Evolutionary conservation across 768 basidiomycete species (phyloP).

Genomic region (Astraeus odoratus): DNA sequence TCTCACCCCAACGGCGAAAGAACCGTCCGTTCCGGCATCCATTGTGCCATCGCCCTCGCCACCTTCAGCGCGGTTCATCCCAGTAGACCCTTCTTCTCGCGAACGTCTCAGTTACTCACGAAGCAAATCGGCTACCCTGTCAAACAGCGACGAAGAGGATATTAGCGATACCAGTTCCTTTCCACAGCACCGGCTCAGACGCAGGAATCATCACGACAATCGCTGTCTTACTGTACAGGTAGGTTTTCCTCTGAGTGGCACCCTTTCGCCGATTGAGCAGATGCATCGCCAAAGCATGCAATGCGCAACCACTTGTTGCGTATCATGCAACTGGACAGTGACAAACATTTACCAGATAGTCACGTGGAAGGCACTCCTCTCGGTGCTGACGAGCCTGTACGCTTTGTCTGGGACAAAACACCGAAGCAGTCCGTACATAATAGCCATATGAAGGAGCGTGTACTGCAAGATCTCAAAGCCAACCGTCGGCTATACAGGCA

Average conservation of each 20-base stretch:
- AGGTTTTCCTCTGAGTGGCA: slow-evolving; percentile 10
- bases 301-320: slow-evolving; percentile 61
- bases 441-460: slow-evolving; percentile 57
- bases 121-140: slow-evolving; percentile 26
- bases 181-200: slow-evolving; percentile 31
- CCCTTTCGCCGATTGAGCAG: not conserved
- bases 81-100: slow-evolving; percentile 6
- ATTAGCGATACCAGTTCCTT: slow-evolving; percentile 30
- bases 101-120: slow-evolving; percentile 10
- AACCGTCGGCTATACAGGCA: slow-evolving; percentile 53
- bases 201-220: slow-evolving; percentile 56
- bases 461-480: slow-evolving; percentile 53
- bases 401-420: slow-evolving; percentile 79
- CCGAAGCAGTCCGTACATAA: slow-evolving; percentile 71
- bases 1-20: slow-evolving; percentile 3
- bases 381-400: slow-evolving; percentile 46
- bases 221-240: slow-evolving; percentile 66
- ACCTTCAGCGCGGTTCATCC: slow-evolving; percentile 16
- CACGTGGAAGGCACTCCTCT: slow-evolving; percentile 48
- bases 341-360: slow-evolving; percentile 54
- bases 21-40: slow-evolving; percentile 1
- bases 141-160: slow-evolving; percentile 32
- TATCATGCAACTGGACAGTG: slow-evolving; percentile 49
- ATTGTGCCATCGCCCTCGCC: slow-evolving; percentile 14
- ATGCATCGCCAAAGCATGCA: slow-evolving; percentile 46